Evolutionary conservation across 257 asterid species (phyloP).

Genomic region (Verbena officinalis): DNA sequence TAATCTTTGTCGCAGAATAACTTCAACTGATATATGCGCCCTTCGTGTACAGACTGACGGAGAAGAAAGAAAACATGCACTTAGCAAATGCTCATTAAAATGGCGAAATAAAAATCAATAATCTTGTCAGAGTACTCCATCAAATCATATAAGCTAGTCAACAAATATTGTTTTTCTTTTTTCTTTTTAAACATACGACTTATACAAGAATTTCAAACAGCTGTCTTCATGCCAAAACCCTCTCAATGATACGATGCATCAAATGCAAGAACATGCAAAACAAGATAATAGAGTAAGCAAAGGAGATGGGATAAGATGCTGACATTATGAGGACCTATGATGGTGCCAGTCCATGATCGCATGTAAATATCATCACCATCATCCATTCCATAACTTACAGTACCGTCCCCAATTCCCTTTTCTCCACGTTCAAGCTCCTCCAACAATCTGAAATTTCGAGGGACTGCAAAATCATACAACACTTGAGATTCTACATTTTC

Average conservation of each 20-base stretch:
- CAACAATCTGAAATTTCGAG: slow-evolving; percentile 61
- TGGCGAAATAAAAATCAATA: background rate
- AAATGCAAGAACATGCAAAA: background rate
- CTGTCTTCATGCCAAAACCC: slow-evolving; percentile 3
- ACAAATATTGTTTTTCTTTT: background rate
- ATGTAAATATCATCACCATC: slow-evolving; percentile 60
- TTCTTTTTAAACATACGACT: background rate
- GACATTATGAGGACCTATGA: slow-evolving; percentile 84
- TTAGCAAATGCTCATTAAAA: background rate
- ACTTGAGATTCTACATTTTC: slow-evolving; percentile 23
- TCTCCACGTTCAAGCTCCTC: slow-evolving; percentile 69
- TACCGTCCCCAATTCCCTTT: slow-evolving; percentile 64
- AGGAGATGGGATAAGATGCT: slow-evolving; percentile 22
- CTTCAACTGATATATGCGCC: slow-evolving; percentile 82
- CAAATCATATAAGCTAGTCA: background rate
- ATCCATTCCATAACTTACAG: slow-evolving; percentile 67
- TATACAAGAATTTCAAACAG: background rate
- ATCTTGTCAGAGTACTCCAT: no score
- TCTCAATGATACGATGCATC: slow-evolving; percentile 1
- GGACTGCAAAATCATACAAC: slow-evolving; percentile 42
- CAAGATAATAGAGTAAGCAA: background rate
- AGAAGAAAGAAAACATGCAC: slow-evolving; percentile 11
- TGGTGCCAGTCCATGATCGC: slow-evolving; percentile 78
- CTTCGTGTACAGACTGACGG: slow-evolving; percentile 78
- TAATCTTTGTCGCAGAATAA: slow-evolving; percentile 88